Base-by-base conservation (phyloP, 768 basidiomycete species). In the Tulasnella sp. region DNA sequence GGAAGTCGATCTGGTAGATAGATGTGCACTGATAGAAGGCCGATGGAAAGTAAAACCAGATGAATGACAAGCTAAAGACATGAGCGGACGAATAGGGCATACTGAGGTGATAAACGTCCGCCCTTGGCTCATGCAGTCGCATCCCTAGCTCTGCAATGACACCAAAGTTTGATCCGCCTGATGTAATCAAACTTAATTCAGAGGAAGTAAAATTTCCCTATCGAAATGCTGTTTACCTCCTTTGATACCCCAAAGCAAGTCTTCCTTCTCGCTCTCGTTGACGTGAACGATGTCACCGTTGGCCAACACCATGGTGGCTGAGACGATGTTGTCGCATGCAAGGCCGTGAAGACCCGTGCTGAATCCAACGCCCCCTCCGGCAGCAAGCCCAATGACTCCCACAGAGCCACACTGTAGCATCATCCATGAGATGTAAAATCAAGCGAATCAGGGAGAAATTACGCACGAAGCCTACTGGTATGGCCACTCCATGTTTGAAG, bases 101-200 rank as follows among this genome's bases (percentile, higher is more conserved):
- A 60, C 50, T 12, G 38, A 29, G 15, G 7, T 29, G 9, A 21
- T 55, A 60, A n/a, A 52, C 59, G 22, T 60, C 59, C 8, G 34
- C 25, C n/a, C 59, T 17, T 9, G 53, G 59, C 15, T 30, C 34
- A 43, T 60, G 51, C 4, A 60, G 25, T 38, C 44, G 53, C 12
- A 43, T 24, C 17, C 24, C 51, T 3, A 60, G 21, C 51, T 60
- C 59, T 3, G 41, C 48, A 25, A 59, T 42, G 9, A 51, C 48
- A 7, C 57, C 57, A 43, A 59, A 59, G 48, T 59, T 59, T 27
- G 59, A 60, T 10, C 59, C 59, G 3, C 59, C 59, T 53, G 29
- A 51, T 38, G 5, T 38, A 15, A 38, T 38, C 34, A 38, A 38
- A 38, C n/a, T n/a, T n/a, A n/a, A n/a, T n/a, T n/a, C n/a, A n/a